Conservation (phyloP, 2,329 filamentous ascomycete species). For the Lecanicillium sp. region DNA sequence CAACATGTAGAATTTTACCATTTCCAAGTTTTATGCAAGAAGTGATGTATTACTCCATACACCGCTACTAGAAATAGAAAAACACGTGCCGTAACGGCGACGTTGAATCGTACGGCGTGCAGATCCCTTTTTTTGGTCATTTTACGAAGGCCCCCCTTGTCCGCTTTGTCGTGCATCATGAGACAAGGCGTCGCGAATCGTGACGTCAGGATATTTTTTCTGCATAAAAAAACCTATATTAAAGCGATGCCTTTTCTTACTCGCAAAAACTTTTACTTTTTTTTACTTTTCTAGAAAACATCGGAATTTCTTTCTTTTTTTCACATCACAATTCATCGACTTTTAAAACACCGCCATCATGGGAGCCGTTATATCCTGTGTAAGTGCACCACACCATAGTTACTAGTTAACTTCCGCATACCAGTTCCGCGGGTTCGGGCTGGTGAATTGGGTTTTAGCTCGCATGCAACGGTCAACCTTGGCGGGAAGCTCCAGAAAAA, state of each 20-base stretch:
- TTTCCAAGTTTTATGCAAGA: no score
- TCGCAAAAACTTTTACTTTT: no score
- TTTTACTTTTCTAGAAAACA: background rate
- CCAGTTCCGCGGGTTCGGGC: no score
- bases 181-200: background rate
- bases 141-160: background rate
- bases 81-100: conserved; percentile 1
- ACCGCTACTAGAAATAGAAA: background rate
- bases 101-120: background rate
- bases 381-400: no score
- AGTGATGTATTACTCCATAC: no score
- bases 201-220: conserved; percentile 14
- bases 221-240: background rate
- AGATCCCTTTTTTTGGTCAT: background rate
- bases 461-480: background rate
- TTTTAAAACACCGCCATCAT: conserved; percentile 39
- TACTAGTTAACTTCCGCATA: no score
- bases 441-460: background rate
- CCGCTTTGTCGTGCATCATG: background rate
- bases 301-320: background rate
- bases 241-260: no score
- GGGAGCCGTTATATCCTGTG: conserved; percentile 79
- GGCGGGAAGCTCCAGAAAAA: background rate
- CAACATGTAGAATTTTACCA: background rate
- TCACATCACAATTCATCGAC: background rate